Conservation (phyloP, 225 moss, liverwort and hornwort genomes). For the Pleurozium schreberi region DNA sequence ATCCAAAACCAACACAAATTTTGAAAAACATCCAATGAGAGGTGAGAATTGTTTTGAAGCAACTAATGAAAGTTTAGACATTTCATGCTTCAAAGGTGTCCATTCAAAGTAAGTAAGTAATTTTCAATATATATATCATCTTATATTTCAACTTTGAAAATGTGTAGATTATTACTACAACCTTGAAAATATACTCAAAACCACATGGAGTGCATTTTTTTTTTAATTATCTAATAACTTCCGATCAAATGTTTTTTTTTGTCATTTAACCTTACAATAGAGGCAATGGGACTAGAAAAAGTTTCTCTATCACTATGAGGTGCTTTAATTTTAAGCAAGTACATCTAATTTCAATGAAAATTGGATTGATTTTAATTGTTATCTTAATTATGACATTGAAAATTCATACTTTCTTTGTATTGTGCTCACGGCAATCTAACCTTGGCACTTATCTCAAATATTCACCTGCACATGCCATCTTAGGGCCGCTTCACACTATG, state of each 20-base stretch:
- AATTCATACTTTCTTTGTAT: background rate
- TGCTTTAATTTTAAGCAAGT: background rate
- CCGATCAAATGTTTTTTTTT: background rate
- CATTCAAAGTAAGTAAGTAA: background rate
- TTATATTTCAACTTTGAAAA: background rate
- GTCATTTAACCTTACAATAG: background rate
- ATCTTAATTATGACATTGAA: background rate
- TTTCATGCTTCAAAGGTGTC: background rate
- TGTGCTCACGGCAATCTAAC: too few species aligned
- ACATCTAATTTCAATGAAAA: background rate
- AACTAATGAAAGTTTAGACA: background rate
- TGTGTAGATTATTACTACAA: background rate
- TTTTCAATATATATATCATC: too few species aligned
- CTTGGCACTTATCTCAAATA: too few species aligned
- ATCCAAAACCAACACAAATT: too few species aligned
- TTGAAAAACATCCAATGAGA: too few species aligned
- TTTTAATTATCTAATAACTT: background rate
- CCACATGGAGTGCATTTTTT: background rate
- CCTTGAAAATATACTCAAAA: background rate
- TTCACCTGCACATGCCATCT: too few species aligned
- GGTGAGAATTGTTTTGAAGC: background rate
- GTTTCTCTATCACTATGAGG: accelerated
- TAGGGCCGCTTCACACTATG: too few species aligned
- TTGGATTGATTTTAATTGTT: background rate
- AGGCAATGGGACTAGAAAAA: background rate